phyloP scores from a whole-genome alignment of 176 grass and related monocot genomes.

The Pontederia paniculata region DNA sequence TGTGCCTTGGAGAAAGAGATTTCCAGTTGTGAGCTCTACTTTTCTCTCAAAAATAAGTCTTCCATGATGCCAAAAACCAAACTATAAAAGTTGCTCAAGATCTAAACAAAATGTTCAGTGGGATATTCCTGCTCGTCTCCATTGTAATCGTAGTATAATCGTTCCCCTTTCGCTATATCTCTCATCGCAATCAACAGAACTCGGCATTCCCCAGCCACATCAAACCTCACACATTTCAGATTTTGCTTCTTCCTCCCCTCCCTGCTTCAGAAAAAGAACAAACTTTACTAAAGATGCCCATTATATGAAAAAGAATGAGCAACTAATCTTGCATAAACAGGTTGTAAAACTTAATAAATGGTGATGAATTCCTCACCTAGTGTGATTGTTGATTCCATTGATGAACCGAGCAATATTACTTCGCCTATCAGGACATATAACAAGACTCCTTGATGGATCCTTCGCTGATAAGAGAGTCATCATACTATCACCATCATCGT shows the following conservation, averaged over 20 bases:
- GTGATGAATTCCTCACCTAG: constrained; percentile 15
- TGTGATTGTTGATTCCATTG: constrained; percentile 97
- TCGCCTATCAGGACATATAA: constrained; percentile 73
- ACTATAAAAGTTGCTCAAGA: too few species aligned
- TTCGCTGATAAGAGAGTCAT: constrained; percentile 78
- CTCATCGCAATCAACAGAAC: constrained; percentile 69
- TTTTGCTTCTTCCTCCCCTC: constrained; percentile 99
- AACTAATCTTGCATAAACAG: neutral
- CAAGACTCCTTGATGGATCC: constrained; percentile 43
- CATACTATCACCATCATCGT: constrained; percentile 91
- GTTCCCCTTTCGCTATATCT: constrained; percentile 79
- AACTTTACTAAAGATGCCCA: constrained; percentile 1
- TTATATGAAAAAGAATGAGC: neutral
- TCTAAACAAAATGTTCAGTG: constrained; percentile 89
- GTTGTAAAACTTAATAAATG: neutral
- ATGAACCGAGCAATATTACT: constrained; percentile 96
- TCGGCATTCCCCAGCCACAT: constrained; percentile 53
- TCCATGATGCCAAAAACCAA: too few species aligned
- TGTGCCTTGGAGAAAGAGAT: too few species aligned
- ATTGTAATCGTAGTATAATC: constrained; percentile 96
- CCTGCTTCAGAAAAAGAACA: constrained; percentile 23
- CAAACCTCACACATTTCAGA: constrained; percentile 75
- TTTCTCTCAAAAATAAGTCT: too few species aligned
- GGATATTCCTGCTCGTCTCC: constrained; percentile 84
- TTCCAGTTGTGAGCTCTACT: too few species aligned